Evolutionary conservation across 2,329 filamentous ascomycete genomes (phyloP), one percentile per base, ranked within the genome.

Genomic region (Diaporthe eres): DNA sequence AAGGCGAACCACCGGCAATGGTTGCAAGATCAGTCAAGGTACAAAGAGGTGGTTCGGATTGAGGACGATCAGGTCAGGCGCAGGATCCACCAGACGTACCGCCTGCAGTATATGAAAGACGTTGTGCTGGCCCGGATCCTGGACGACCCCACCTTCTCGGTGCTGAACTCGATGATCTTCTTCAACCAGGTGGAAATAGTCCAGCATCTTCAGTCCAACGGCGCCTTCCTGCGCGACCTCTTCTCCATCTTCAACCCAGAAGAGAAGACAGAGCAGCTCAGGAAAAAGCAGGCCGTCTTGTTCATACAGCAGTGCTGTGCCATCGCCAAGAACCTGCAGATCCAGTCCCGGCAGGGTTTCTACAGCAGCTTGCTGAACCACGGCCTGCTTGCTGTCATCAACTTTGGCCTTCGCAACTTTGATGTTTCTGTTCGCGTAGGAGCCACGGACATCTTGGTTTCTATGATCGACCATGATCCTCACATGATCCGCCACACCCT

Each of bases 141-240:
- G 77, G 97, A 99, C 85, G 97, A 99, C 83, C 96, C 96, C 68
- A 99, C 97, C 28, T 99, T 98, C 84, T 98, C 95, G 34, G 96
- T 98, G 37, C 92, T 99, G 78, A 99, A 98, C 85, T 98, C 95
- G 70, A 90, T 98, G 80, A 99, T 99, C 79, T 99, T 98, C 87
- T 99, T 98, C 89, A 97, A 98, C 86, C 97, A 99, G 86, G 96
- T 98, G 80, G 97, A 98, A 82, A 98, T 99, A 82, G 94, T 99
- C 68, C 94, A 96, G 81, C 95, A 98, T 84, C 89, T 99, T n/a
- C 96, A 98, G 84, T 89, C 89, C 37, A 98, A 98, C 80, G 87
- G 87, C 0, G 85, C 86, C 2, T 98, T 98, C 81, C 86, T 98
- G 39, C 92, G 92, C 79, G 95, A 98, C 77, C 89, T 98, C 5